phyloP scores from a whole-genome alignment of 2,329 filamentous ascomycete genomes.

The Incumbomyces lentus region DNA sequence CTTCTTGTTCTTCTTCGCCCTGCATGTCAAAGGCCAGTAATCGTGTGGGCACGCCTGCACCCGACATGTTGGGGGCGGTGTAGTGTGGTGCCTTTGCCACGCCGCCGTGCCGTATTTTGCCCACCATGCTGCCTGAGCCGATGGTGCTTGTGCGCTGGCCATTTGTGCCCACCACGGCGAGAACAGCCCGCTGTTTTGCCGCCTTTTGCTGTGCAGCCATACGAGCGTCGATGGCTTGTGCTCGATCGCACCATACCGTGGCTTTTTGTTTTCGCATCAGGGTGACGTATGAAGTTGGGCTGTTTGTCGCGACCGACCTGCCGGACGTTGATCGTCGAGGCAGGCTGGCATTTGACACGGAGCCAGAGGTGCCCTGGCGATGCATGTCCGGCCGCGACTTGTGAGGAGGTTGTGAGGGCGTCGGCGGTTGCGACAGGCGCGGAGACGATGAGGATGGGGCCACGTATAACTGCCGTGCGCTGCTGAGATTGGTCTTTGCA shows the following conservation, averaged over 20 bases:
- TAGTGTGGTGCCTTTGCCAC: slow-evolving; percentile 72
- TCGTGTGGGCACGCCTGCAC: slow-evolving; percentile 78
- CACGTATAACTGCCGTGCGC: background rate
- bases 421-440: slow-evolving; percentile 4
- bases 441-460: slow-evolving; percentile 4
- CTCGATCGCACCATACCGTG: slow-evolving; percentile 94
- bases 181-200: slow-evolving; percentile 74
- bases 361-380: slow-evolving; percentile 17
- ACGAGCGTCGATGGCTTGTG: slow-evolving; percentile 83
- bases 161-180: slow-evolving; percentile 55
- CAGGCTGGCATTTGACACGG: slow-evolving; percentile 12
- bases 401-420: slow-evolving; percentile 15
- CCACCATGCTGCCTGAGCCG: slow-evolving; percentile 43
- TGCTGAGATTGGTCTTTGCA: background rate
- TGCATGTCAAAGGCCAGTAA: slow-evolving; percentile 93
- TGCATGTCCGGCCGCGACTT: slow-evolving; percentile 15
- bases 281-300: slow-evolving; percentile 59
- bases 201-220: slow-evolving; percentile 71
- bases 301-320: slow-evolving; percentile 19
- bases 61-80: slow-evolving; percentile 61
- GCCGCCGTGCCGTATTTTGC: slow-evolving; percentile 82
- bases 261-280: slow-evolving; percentile 95
- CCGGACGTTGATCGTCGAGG: slow-evolving; percentile 21
- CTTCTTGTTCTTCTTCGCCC: slow-evolving; percentile 67
- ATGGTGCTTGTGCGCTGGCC: slow-evolving; percentile 51